phyloP scores from a whole-genome alignment of 1,284 basidiomycete genomes.

The Cutaneotrichosporon sp. region DNA sequence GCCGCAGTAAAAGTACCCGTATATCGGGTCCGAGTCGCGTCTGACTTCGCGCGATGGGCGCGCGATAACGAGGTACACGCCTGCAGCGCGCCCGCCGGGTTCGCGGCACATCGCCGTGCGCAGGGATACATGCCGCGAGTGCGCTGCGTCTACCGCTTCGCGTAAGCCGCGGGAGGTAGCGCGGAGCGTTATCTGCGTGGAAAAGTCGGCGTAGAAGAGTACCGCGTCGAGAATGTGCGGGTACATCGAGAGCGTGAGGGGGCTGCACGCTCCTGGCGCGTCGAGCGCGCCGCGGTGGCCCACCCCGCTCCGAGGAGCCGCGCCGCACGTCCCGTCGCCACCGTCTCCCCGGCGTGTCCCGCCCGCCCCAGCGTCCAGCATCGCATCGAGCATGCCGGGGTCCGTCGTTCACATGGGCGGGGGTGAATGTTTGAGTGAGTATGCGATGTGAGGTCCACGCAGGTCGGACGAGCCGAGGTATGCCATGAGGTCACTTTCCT shows the following conservation, averaged over 20 bases:
- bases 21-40: neutral
- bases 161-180: neutral
- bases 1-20: neutral
- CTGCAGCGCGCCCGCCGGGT: neutral
- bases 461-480: too few relatives aligned
- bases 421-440: too few relatives aligned
- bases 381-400: too few relatives aligned
- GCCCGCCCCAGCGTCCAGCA: too few relatives aligned
- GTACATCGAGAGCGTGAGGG: conserved; percentile 1
- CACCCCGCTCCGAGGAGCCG: too few relatives aligned
- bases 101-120: conserved; percentile 1
- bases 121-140: neutral
- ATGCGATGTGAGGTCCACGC: too few relatives aligned
- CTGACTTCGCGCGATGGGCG: neutral
- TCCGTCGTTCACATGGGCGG: too few relatives aligned
- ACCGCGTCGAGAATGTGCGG: neutral
- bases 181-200: neutral
- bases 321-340: too few relatives aligned
- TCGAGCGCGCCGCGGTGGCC: too few relatives aligned
- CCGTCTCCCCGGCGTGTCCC: too few relatives aligned
- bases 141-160: neutral
- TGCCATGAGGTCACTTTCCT: too few relatives aligned
- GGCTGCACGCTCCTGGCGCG: too few relatives aligned
- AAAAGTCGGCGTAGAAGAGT: neutral
- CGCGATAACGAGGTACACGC: neutral